Evolutionary conservation across 805 yeast species (phyloP).

Genomic region (Hanseniaspora taiwanica): DNA sequence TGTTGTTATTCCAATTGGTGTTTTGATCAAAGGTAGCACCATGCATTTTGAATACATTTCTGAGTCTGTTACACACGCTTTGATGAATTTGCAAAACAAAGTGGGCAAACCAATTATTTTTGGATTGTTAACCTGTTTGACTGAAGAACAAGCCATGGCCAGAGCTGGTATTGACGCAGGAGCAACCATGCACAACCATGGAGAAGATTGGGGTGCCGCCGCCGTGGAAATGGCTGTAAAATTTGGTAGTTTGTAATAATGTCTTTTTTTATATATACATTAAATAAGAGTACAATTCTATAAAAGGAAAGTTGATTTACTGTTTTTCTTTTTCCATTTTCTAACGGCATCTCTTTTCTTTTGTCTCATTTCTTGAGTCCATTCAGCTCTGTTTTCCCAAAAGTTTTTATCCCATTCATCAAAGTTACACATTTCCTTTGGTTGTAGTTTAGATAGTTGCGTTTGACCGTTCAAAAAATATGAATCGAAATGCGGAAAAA

Average conservation of each 20-base stretch:
- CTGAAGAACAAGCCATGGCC: constrained; percentile 85
- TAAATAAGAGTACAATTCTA: constrained; percentile 1
- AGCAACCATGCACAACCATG: constrained; percentile 73
- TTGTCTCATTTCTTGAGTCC: constrained; percentile 62
- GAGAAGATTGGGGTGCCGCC: constrained; percentile 97
- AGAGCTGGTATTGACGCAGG: constrained; percentile 80
- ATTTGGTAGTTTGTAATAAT: constrained; percentile 12
- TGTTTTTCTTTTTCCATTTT: constrained; percentile 33
- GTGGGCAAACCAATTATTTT: constrained; percentile 72
- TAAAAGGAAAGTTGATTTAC: constrained; percentile 4
- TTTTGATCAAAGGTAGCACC: constrained; percentile 88
- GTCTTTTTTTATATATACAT: neutral
- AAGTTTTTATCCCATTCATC: constrained; percentile 61
- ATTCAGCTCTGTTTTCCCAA: constrained; percentile 70
- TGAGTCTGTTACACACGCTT: constrained; percentile 72
- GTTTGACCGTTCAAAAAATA: constrained; percentile 82
- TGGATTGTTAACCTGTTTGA: constrained; percentile 85
- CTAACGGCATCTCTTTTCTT: constrained; percentile 63
- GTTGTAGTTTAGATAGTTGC: constrained; percentile 45
- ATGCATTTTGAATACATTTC: constrained; percentile 98
- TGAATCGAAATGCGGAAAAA: constrained; percentile 74
- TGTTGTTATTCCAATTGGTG: constrained; percentile 89
- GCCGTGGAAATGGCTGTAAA: constrained; percentile 87
- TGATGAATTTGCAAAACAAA: constrained; percentile 69
- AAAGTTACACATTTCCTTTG: constrained; percentile 23